A percentile compares a stretch with the other conserved stretches of the same genome.
Conservation (phyloP, 176 grass and related monocot species). For the sorghum (Sorghum bicolor) region DNA sequence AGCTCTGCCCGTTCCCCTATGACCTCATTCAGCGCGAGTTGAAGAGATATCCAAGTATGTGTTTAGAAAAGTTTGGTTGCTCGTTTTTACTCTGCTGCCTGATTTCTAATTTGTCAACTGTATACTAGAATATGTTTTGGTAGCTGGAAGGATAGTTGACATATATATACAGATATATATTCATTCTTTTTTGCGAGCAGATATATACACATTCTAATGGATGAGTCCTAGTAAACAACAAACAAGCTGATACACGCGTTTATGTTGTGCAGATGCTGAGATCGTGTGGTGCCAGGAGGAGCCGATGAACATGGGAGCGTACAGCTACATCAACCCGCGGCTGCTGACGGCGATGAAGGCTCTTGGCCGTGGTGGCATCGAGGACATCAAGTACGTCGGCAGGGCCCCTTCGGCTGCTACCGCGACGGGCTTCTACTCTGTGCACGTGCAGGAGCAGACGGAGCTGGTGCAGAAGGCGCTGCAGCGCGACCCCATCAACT, state of each 20-base stretch:
- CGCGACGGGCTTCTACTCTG: slow-evolving; percentile 77
- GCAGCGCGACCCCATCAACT: slow-evolving; percentile 52
- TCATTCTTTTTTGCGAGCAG: too few relatives aligned
- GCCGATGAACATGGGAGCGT: slow-evolving; percentile 97
- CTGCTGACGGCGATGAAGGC: slow-evolving; percentile 75
- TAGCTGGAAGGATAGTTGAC: not conserved
- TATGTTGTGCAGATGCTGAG: slow-evolving; percentile 75
- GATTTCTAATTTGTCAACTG: not conserved
- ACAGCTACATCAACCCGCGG: slow-evolving; percentile 71
- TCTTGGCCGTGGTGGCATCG: slow-evolving; percentile 54
- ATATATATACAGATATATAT: too few relatives aligned
- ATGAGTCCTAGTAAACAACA: not conserved
- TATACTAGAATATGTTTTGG: not conserved
- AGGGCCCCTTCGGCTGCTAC: slow-evolving; percentile 90
- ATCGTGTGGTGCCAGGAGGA: slow-evolving; percentile 99
- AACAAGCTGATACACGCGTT: not conserved
- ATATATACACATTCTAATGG: not conserved
- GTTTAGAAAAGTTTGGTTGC: not conserved
- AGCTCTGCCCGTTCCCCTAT: slow-evolving; percentile 90
- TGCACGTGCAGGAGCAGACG: slow-evolving; percentile 82
- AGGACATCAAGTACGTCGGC: slow-evolving; percentile 89
- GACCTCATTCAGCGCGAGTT: slow-evolving; percentile 91
- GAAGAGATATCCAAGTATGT: slow-evolving; percentile 97
- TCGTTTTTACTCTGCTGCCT: not conserved
- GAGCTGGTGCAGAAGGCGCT: slow-evolving; percentile 83